Evolutionary conservation across 2,329 filamentous ascomycete species (phyloP), one percentile per base, ranked within the genome.

Genomic region (Fusarium drepaniforme): DNA sequence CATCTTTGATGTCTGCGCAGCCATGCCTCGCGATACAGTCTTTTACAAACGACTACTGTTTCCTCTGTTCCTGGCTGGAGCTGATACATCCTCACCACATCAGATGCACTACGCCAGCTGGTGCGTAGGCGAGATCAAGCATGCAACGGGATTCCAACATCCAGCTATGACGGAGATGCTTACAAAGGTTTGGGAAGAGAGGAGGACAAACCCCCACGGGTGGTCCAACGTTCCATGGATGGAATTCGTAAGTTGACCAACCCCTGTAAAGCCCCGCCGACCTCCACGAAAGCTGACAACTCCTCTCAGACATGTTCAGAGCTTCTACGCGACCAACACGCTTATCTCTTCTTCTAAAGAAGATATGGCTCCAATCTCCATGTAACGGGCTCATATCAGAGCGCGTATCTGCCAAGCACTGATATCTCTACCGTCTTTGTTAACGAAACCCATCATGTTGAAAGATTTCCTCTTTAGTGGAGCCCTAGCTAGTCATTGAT

Each of bases 41-140:
- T 81, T 81, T 12, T 79, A 77, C 63, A 81, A 80, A 23, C 70
- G 78, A 3, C 61, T 81, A 0, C 62, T 81, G 1, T 80, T 80
- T n/a, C 80, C 79, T 0, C 57, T 81, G 1, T 81, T 81, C 9
- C 37, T 81, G 0, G 78, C 80, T 2, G 75, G 75, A 1, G 76
- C 78, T 0, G 80, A 81, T 9, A 80, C 79, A 0, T 69, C 66
- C 2, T 71, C 76, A 0, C 57, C 63, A 1, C 75, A 81, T 60
- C 78, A 81, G 9, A 77, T 75, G 12, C 77, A 81, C 35, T 81
- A 81, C 11, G 67, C 71, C 2, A 75, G 69, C 16, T 73, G 71
- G 60, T 80, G 77, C 2, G 73, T 81, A 0, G 64, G 70, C 7
- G 66, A 74, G 5, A 81, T 81, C 30, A 79, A 79, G 38, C 65